Evolutionary conservation across 805 yeast genomes (phyloP), one percentile per base, ranked within the genome.

Genomic region (Candida tallmaniae): DNA sequence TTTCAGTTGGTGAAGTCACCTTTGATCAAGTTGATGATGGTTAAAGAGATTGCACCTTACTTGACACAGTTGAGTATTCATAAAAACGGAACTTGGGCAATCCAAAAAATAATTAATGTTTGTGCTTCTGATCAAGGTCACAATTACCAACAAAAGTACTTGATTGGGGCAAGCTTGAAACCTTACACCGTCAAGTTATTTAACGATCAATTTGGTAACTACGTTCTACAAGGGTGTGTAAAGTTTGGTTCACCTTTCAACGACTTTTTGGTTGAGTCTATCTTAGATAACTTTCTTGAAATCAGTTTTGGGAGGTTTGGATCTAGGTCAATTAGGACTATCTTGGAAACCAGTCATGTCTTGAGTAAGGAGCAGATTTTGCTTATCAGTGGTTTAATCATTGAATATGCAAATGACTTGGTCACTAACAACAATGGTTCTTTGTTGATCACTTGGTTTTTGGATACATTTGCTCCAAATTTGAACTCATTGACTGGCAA

Each of bases 51-150:
- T 26, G 67, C 82, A 4, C 94, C 89, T 18, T 85, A 73, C 51
- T 66, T 93, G 43, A 85, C 96, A 1, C 94, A 87, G 47, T 82
- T 90, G 70, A 93, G 97, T 48, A 81, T 87, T 36, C 98, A 93
- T 63, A 93, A 93, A 53, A 93, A 93, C 57, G 98, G 98, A 42
- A 93, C 98, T 4, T 93, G 98, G 98, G 97, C 97, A 2, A 95
- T 96, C 16, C 98, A 93, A 59, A 93, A 90, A 59, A 81, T 93
- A 58, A 88, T 93, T 47, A 83, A 79, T 45, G 42, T 78, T 77
- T 31, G 78, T 70, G 3, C 32, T 11, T 21, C 4, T 23, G 29
- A 36, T 27, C 5, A 16, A 3, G 22, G 27, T 3, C n/a, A 27
- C 15, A 31, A 31, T 17, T 46, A 38, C 26, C 66, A 59, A 41